Evolutionary conservation across 805 yeast genomes (phyloP).

Genomic region (Wickerhamomyces xylosicus): DNA sequence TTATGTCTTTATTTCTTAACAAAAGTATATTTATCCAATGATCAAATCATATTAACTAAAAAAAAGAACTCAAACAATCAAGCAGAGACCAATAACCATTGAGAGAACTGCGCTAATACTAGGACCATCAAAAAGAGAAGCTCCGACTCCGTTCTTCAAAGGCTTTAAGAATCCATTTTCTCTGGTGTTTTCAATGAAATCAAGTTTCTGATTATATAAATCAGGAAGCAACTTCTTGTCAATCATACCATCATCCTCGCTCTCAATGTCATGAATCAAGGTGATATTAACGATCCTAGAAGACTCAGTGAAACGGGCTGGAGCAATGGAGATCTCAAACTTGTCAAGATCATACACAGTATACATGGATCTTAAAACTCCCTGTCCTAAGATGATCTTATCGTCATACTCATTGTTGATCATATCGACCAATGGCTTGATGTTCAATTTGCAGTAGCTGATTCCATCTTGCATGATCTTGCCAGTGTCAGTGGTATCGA

Average conservation of each 20-base stretch:
- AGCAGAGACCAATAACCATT: no score
- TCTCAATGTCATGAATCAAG: neutral
- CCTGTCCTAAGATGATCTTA: conserved; percentile 12
- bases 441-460: neutral
- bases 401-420: conserved; percentile 4
- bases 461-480: neutral
- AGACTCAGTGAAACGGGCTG: conserved; percentile 8
- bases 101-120: no score
- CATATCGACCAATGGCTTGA: conserved; percentile 9
- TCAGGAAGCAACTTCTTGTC: neutral
- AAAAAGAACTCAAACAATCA: no score
- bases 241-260: neutral
- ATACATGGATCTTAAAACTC: conserved; percentile 12
- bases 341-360: conserved; percentile 17
- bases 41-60: no score
- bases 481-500: neutral
- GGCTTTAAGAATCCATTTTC: neutral
- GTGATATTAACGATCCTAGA: neutral
- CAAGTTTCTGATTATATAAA: neutral
- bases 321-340: conserved; percentile 16
- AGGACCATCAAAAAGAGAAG: no score
- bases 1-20: no score
- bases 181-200: neutral
- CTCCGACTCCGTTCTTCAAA: neutral
- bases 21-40: no score